Evolutionary conservation across 129 eudicot species (phyloP), one percentile per base, ranked within the genome.

Genomic region (Heracleum sosnowskyi): DNA sequence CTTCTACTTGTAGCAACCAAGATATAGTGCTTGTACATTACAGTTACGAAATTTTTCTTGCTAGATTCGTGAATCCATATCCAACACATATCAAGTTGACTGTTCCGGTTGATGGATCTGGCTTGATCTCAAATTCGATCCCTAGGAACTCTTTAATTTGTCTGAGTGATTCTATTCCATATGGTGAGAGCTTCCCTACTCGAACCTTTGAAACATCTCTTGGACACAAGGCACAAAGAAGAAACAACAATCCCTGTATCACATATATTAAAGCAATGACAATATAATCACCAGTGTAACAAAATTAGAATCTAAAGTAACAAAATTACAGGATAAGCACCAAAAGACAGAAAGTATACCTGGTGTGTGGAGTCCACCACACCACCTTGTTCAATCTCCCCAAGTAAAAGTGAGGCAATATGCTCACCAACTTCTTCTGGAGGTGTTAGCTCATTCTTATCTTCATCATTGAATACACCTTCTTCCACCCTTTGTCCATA

Each of bases 321-420:
- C 29, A n/a, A 6, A 18, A 18, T 51, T 51, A 18, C 11, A 22
- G 28, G 69, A 74, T 71, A 16, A 28, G 55, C 34, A 13, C 46
- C 22, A 20, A 39, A 42, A 37, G 33, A 41, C 37, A 7, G 79
- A 78, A 28, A 12, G 51, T 84, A 82, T 73, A 92, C 99, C 99
- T 96, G 99, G 84, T 96, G 99, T 72, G 96, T 83, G 73, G 99
- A 96, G 83, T 92, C 99, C 26, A 96, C 86, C 40, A 96, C 95
- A 26, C 99, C 99, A 5, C 99, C 97, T 85, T 92, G 99, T 75
- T 88, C 95, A 68, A 96, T 90, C 86, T 96, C 99, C 35, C 83
- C 86, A 41, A 96, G 89, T 55, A 96, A 79, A 64, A 81, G 80
- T 22, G 91, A 86, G 28, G 99, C 97, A 81, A 96, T 87, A 74